Conservation (phyloP, 495 filamentous ascomycete species). For the Penicillium daleae region DNA sequence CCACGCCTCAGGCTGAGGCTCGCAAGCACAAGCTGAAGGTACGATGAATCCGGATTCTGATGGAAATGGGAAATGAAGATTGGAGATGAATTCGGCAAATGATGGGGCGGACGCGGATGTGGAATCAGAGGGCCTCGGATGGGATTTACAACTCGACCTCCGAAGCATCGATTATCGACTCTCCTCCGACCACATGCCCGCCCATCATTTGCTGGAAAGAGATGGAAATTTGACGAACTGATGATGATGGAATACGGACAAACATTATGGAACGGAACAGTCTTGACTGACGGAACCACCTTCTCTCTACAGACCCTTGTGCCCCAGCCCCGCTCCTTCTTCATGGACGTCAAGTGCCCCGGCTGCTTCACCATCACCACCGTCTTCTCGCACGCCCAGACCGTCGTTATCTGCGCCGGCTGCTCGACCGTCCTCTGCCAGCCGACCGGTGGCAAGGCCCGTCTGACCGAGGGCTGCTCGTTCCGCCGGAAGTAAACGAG, state of each 20-base stretch:
- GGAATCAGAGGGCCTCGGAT: conserved; percentile 6
- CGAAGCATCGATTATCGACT: conserved; percentile 10
- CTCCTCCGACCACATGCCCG: not conserved
- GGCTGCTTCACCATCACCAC: conserved; percentile 99
- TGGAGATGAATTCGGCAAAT: conserved; percentile 12
- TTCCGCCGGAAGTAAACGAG: conserved; percentile 96
- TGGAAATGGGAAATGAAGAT: conserved; percentile 15
- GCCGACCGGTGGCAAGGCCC: conserved; percentile 96
- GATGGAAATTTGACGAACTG: conserved; percentile 1
- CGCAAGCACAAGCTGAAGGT: conserved; percentile 99
- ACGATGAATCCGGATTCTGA: conserved; percentile 39
- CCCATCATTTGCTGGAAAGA: not conserved
- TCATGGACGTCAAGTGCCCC: conserved; percentile 99
- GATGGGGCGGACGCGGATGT: conserved; percentile 10
- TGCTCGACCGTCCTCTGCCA: conserved; percentile 98
- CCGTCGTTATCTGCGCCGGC: conserved; percentile 98
- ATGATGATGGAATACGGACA: not conserved
- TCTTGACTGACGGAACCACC: conserved; percentile 11
- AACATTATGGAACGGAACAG: not conserved
- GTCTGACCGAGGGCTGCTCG: conserved; percentile 97
- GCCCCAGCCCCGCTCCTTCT: conserved; percentile 95
- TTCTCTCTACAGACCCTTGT: conserved; percentile 72
- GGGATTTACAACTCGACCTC: not conserved
- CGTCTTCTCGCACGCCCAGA: conserved; percentile 99
- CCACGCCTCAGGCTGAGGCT: conserved; percentile 89